A percentile compares a stretch with the other conserved stretches of the same genome.
Conservation (phyloP, 495 filamentous ascomycete species). For the Friedmanniomyces endolithicus region DNA sequence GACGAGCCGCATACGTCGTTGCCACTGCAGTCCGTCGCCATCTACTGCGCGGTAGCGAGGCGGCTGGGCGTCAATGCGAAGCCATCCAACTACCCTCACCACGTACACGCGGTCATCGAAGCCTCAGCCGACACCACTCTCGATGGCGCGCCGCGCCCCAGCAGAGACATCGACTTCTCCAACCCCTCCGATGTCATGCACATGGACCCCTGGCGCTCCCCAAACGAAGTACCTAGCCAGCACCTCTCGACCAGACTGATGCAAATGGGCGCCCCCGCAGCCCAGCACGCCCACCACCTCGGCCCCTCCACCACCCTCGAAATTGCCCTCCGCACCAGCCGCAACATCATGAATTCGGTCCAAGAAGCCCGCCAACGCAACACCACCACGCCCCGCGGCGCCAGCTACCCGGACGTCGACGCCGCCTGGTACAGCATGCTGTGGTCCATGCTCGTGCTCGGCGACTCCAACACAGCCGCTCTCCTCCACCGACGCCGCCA, state of each 20-base stretch:
- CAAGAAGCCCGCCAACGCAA: slow-evolving; percentile 23
- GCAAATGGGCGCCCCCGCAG: slow-evolving; percentile 46
- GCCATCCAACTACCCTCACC: slow-evolving; percentile 64
- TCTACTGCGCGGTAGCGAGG: slow-evolving; percentile 55
- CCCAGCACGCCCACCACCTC: slow-evolving; percentile 45
- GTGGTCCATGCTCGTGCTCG: slow-evolving; percentile 59
- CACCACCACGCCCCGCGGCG: background rate
- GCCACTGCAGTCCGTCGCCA: slow-evolving; percentile 64
- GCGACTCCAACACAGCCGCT: slow-evolving; percentile 29
- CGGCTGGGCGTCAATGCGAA: slow-evolving; percentile 56
- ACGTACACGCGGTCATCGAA: slow-evolving; percentile 63
- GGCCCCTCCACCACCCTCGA: slow-evolving; percentile 46
- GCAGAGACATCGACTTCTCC: slow-evolving; percentile 8
- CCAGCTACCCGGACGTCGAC: slow-evolving; percentile 39
- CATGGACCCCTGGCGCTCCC: slow-evolving; percentile 68
- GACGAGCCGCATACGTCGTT: slow-evolving; percentile 55
- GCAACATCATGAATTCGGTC: slow-evolving; percentile 62
- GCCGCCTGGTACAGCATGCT: slow-evolving; percentile 61
- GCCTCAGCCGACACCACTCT: slow-evolving; percentile 47
- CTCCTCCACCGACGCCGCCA: slow-evolving; percentile 41
- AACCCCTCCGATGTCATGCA: slow-evolving; percentile 48
- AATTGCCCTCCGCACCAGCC: slow-evolving; percentile 62
- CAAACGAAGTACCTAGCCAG: slow-evolving; percentile 48
- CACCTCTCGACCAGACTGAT: slow-evolving; percentile 48
- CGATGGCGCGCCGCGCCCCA: slow-evolving; percentile 37